Percentiles rank a stretch among this genome's conserved stretches.
These are phyloP conservation scores for Colletotrichum lupini DNA, from an alignment of 2,329 filamentous ascomycete species.

Conservation along the genomic window DNA sequence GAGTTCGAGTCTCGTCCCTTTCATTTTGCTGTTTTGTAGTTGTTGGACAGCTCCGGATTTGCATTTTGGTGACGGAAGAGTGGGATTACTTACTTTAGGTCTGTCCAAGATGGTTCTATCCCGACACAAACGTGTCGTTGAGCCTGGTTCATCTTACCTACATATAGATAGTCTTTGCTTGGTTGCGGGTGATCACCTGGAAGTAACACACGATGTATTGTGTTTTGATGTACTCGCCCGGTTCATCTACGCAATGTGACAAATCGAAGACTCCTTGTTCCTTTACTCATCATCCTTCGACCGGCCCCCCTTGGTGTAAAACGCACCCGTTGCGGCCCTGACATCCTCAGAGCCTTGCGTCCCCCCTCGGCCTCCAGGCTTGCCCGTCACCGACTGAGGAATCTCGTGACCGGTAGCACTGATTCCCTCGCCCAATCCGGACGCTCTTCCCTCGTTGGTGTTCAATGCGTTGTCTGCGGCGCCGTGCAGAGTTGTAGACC, in stretches of 20 bases:
- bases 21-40: background rate
- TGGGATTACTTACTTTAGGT: rapidly evolving
- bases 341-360: constrained; percentile 19
- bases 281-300: background rate
- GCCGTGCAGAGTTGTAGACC: constrained; percentile 2
- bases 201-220: too few relatives aligned
- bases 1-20: constrained; percentile 23
- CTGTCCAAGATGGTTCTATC: too few relatives aligned
- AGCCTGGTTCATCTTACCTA: too few relatives aligned
- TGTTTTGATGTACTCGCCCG: too few relatives aligned
- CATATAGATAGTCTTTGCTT: too few relatives aligned
- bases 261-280: rapidly evolving
- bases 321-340: background rate
- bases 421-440: constrained; percentile 10
- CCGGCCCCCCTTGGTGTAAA: background rate
- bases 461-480: constrained; percentile 9
- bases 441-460: constrained; percentile 2
- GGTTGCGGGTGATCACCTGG: too few relatives aligned
- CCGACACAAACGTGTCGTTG: too few relatives aligned
- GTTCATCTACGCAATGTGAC: too few relatives aligned
- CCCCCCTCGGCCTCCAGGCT: constrained; percentile 17
- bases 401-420: constrained; percentile 6
- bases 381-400: constrained; percentile 11
- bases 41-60: background rate
- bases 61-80: too few relatives aligned